Evolutionary conservation across 2,329 filamentous ascomycete species (phyloP).

Genomic region (Cercospora sp.): DNA sequence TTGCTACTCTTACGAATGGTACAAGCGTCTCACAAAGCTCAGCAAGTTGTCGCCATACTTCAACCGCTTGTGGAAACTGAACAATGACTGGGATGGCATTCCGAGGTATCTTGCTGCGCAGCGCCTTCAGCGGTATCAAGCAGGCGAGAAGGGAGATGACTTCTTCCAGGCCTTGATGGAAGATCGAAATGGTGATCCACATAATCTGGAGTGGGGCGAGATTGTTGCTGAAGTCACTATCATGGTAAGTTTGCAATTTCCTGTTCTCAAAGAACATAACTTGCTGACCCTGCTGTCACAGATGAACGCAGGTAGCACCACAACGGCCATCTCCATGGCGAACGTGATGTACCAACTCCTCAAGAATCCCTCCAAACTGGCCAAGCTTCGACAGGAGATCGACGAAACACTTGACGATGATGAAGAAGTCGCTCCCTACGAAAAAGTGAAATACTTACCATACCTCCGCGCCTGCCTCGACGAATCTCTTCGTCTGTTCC

Average conservation of each 20-base stretch:
- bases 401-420: slow-evolving; percentile 45
- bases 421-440: slow-evolving; percentile 44
- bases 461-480: slow-evolving; percentile 29
- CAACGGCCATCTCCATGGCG: slow-evolving; percentile 45
- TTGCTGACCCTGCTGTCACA: background rate
- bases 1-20: slow-evolving; percentile 56
- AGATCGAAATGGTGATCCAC: slow-evolving; percentile 47
- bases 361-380: slow-evolving; percentile 40
- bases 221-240: slow-evolving; percentile 57
- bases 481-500: slow-evolving; percentile 25
- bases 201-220: slow-evolving; percentile 58
- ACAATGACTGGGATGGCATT: slow-evolving; percentile 49
- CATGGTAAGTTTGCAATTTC: slow-evolving; percentile 37
- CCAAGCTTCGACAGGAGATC: slow-evolving; percentile 25
- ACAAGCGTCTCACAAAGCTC: slow-evolving; percentile 49
- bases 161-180: slow-evolving; percentile 61
- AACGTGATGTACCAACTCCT: slow-evolving; percentile 45
- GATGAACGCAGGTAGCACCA: slow-evolving; percentile 50
- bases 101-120: slow-evolving; percentile 49
- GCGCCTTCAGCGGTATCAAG: slow-evolving; percentile 49
- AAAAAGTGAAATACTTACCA: slow-evolving; percentile 25
- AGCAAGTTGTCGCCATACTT: slow-evolving; percentile 50
- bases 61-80: slow-evolving; percentile 43
- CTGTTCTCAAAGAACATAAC: no score
- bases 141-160: slow-evolving; percentile 58